Percentiles rank a stretch among this genome's conserved stretches.
Evolutionary conservation across 495 filamentous ascomycete species (phyloP).

Genomic region (Aspergillus saccharolyticus): DNA sequence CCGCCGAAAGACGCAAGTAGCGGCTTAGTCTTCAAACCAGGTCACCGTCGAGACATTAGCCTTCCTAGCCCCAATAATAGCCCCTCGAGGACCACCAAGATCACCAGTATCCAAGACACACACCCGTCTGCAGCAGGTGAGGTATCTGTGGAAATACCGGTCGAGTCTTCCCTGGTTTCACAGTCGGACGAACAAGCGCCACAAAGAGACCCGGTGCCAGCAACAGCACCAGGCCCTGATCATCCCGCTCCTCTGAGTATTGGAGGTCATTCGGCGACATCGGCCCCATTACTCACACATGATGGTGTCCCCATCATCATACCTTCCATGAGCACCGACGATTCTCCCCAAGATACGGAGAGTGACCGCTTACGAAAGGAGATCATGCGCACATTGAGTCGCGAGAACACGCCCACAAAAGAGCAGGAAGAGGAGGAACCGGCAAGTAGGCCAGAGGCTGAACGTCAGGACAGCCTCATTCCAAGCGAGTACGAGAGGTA

Average conservation of each 20-base stretch:
- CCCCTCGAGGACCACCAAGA: constrained; percentile 53
- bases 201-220: constrained; percentile 12
- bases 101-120: constrained; percentile 38
- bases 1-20: constrained; percentile 19
- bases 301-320: constrained; percentile 42
- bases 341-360: constrained; percentile 58
- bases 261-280: constrained; percentile 15
- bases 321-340: constrained; percentile 52
- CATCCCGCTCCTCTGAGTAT: constrained; percentile 38
- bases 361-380: constrained; percentile 75
- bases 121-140: constrained; percentile 42
- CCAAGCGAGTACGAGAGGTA: constrained; percentile 58
- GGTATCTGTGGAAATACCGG: constrained; percentile 33
- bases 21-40: constrained; percentile 43
- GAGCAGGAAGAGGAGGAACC: constrained; percentile 20
- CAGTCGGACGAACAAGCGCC: constrained; percentile 4
- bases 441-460: constrained; percentile 19
- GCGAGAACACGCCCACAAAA: constrained; percentile 36
- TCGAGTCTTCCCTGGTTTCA: constrained; percentile 9
- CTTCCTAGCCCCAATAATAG: constrained; percentile 58
- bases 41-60: constrained; percentile 58
- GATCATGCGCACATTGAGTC: constrained; percentile 72
- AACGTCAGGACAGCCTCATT: constrained; percentile 43
- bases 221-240: constrained; percentile 33
- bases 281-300: constrained; percentile 5